Evolutionary conservation across 257 asterid genomes (phyloP).

Genomic region (Leonotis leonurus): DNA sequence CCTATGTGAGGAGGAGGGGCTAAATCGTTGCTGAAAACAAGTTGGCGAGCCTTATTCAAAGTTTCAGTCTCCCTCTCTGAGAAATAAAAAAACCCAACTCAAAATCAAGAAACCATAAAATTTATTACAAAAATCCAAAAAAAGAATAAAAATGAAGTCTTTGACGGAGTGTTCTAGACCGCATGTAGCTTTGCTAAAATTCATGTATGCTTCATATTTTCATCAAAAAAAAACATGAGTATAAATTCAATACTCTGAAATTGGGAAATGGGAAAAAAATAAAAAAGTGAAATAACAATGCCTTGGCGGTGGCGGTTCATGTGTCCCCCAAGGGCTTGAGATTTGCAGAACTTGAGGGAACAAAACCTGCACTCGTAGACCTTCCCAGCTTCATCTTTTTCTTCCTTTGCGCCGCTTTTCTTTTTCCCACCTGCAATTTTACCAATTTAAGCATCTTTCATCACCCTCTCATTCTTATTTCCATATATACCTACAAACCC

Average conservation of each 20-base stretch:
- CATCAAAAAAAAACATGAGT: too few relatives aligned
- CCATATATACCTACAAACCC: constrained; percentile 9
- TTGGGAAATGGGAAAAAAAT: too few relatives aligned
- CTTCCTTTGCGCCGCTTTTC: constrained; percentile 61
- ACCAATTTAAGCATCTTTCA: constrained; percentile 29
- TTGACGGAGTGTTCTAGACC: background rate
- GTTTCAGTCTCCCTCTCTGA: constrained; percentile 99
- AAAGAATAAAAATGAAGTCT: too few relatives aligned
- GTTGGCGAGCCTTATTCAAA: constrained; percentile 86
- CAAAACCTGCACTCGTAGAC: constrained; percentile 97
- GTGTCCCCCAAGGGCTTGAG: constrained; percentile 99
- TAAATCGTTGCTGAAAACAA: constrained; percentile 73
- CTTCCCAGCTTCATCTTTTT: constrained; percentile 56
- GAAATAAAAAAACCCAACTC: constrained; percentile 7
- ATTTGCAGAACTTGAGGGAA: constrained; percentile 98
- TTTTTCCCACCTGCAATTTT: constrained; percentile 41
- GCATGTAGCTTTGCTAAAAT: too few relatives aligned
- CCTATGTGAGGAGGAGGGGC: constrained; percentile 53
- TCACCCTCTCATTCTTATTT: too few relatives aligned
- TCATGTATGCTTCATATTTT: too few relatives aligned
- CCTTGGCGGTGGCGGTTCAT: constrained; percentile 99
- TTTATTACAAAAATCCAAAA: background rate
- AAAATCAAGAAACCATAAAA: background rate
- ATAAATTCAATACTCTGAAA: too few relatives aligned
- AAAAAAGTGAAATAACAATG: background rate